phyloP scores from a whole-genome alignment of 805 yeast genomes.

The Candida cerambycidarum region DNA sequence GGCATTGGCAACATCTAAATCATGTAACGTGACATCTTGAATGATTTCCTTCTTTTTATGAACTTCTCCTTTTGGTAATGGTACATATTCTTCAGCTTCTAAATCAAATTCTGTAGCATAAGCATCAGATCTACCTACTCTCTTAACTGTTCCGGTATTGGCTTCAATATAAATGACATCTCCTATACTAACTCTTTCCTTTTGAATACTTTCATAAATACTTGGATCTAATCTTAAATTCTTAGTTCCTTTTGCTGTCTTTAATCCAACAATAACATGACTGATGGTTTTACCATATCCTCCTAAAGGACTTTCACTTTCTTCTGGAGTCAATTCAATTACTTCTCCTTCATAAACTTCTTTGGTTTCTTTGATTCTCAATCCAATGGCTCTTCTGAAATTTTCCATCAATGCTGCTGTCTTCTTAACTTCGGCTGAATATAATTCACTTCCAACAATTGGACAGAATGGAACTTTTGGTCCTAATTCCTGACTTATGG shows the following conservation, averaged over 20 bases:
- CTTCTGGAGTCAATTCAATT: slow-evolving; percentile 92
- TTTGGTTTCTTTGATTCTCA: slow-evolving; percentile 93
- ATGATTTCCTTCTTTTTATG: slow-evolving; percentile 97
- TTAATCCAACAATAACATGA: slow-evolving; percentile 91
- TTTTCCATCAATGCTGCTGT: slow-evolving; percentile 96
- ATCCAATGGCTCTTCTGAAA: slow-evolving; percentile 93
- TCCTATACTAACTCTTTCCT: slow-evolving; percentile 91
- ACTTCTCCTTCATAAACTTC: slow-evolving; percentile 99
- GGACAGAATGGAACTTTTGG: slow-evolving; percentile 98
- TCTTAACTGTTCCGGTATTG: slow-evolving; percentile 94
- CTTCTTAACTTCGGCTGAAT: slow-evolving; percentile 94
- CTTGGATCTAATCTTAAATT: slow-evolving; percentile 86
- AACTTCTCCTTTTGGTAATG: slow-evolving; percentile 97
- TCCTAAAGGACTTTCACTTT: slow-evolving; percentile 93
- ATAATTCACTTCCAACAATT: slow-evolving; percentile 90
- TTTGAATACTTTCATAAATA: slow-evolving; percentile 90
- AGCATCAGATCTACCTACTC: slow-evolving; percentile 98
- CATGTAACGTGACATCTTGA: slow-evolving; percentile 96
- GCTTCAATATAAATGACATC: slow-evolving; percentile 97
- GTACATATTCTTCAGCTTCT: slow-evolving; percentile 98
- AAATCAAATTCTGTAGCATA: slow-evolving; percentile 97
- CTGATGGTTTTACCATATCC: slow-evolving; percentile 97
- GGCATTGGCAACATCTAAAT: slow-evolving; percentile 93
- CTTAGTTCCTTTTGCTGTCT: slow-evolving; percentile 89
- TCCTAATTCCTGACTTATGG: slow-evolving; percentile 93